phyloP scores from a whole-genome alignment of 345 rosid genomes.

The Carallia brachiata region DNA sequence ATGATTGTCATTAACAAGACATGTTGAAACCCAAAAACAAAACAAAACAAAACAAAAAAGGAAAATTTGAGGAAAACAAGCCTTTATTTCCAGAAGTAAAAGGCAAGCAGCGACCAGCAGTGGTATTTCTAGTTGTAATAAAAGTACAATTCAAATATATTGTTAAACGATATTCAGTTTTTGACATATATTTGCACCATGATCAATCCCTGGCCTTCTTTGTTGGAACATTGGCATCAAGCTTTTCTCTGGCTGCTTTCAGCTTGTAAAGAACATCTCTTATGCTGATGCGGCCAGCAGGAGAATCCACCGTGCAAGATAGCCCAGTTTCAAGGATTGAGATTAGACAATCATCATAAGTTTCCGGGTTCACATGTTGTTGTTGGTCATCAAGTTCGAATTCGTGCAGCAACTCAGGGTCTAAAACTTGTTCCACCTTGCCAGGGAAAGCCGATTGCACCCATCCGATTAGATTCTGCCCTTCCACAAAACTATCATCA shows the following conservation, averaged over 20 bases:
- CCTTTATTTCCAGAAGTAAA: no score
- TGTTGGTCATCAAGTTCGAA: background rate
- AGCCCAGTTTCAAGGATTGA: slow-evolving; percentile 42
- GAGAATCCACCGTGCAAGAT: slow-evolving; percentile 32
- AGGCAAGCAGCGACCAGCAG: no score
- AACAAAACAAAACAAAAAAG: no score
- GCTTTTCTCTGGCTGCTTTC: slow-evolving; percentile 16
- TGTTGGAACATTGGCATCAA: background rate
- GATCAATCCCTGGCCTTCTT: no score
- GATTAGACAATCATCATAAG: slow-evolving; percentile 23
- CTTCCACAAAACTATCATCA: slow-evolving; percentile 36
- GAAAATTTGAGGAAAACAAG: no score
- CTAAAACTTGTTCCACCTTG: slow-evolving; percentile 23
- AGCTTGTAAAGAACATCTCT: slow-evolving; percentile 41
- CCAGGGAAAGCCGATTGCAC: slow-evolving; percentile 30
- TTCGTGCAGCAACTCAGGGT: slow-evolving; percentile 29
- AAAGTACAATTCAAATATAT: no score
- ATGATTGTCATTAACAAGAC: no score
- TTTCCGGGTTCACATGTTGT: background rate
- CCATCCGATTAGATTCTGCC: slow-evolving; percentile 33
- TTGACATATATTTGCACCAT: no score
- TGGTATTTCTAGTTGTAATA: no score
- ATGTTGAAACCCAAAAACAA: no score
- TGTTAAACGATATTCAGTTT: no score
- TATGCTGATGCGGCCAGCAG: slow-evolving; percentile 36